Percentiles rank a stretch among this genome's conserved stretches.
Conservation (phyloP, 257 asterid species). For the Sherardia arvensis region DNA sequence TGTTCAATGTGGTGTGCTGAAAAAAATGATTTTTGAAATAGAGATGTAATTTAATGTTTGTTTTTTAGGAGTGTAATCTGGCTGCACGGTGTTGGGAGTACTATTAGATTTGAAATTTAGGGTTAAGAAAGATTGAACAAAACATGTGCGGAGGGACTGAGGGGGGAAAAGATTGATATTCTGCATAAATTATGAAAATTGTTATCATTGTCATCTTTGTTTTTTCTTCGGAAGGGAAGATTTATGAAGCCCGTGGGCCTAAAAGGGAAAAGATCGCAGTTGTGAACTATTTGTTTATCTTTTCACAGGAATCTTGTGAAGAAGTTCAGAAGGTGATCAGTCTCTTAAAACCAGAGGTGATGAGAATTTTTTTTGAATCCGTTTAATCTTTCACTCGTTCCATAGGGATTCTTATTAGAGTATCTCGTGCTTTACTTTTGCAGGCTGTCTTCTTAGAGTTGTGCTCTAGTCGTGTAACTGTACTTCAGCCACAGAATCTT, state of each 20-base stretch:
- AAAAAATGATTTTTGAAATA: too few relatives aligned
- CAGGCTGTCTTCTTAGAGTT: slow-evolving; percentile 89
- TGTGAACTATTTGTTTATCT: neutral
- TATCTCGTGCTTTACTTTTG: slow-evolving; percentile 7
- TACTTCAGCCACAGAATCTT: slow-evolving; percentile 60
- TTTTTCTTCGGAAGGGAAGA: neutral
- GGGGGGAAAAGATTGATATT: neutral
- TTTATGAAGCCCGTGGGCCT: neutral
- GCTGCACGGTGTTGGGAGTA: neutral
- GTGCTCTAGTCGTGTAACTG: slow-evolving; percentile 65
- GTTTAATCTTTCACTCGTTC: slow-evolving; percentile 10
- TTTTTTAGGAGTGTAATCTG: neutral
- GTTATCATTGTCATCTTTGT: neutral
- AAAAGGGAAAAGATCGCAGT: neutral
- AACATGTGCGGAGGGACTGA: neutral
- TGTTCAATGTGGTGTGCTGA: too few relatives aligned
- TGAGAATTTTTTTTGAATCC: slow-evolving; percentile 9
- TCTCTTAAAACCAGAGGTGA: slow-evolving; percentile 74
- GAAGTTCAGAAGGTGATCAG: slow-evolving; percentile 79
- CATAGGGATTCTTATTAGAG: slow-evolving; percentile 2
- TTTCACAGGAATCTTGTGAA: slow-evolving; percentile 71
- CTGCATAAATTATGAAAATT: neutral
- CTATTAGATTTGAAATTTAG: neutral
- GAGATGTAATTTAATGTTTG: too few relatives aligned
- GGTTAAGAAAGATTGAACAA: neutral